phyloP scores from a whole-genome alignment of 1,284 basidiomycete species.

The Ustilago tritici region DNA sequence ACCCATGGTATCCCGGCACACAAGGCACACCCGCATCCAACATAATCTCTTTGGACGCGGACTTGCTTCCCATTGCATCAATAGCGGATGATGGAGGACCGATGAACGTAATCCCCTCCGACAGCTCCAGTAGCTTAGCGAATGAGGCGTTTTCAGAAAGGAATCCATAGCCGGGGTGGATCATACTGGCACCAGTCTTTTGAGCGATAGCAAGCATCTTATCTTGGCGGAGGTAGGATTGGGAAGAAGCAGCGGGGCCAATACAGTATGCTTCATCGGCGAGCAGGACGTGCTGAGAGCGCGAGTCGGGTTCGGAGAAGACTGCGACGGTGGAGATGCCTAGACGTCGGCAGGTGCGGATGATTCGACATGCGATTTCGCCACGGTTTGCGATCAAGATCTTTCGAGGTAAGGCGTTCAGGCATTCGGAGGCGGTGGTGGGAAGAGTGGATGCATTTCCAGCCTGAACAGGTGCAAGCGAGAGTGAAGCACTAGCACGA shows the following conservation, averaged over 20 bases:
- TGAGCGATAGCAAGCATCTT: slow-evolving; percentile 86
- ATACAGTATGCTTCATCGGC: slow-evolving; percentile 97
- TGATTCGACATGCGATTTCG: slow-evolving; percentile 93
- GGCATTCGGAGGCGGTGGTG: slow-evolving; percentile 12
- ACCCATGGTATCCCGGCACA: slow-evolving; percentile 88
- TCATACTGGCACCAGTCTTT: slow-evolving; percentile 78
- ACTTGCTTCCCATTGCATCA: slow-evolving; percentile 85
- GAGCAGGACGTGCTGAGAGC: slow-evolving; percentile 80
- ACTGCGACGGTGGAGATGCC: slow-evolving; percentile 91
- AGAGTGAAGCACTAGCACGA: too few relatives aligned
- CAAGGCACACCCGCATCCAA: slow-evolving; percentile 87
- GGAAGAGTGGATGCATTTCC: slow-evolving; percentile 5
- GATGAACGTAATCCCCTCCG: slow-evolving; percentile 66
- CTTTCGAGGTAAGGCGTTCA: slow-evolving; percentile 54
- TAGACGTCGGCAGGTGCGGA: slow-evolving; percentile 86
- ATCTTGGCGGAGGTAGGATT: slow-evolving; percentile 90
- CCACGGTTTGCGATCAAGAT: slow-evolving; percentile 75
- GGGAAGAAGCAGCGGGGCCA: slow-evolving; percentile 85
- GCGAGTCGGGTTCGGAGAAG: slow-evolving; percentile 84
- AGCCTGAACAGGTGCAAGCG: not conserved
- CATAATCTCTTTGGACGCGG: slow-evolving; percentile 83
- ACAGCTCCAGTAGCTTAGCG: slow-evolving; percentile 40
- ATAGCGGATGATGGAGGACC: slow-evolving; percentile 69
- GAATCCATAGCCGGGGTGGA: slow-evolving; percentile 91
- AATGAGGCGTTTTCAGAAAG: slow-evolving; percentile 74